Evolutionary conservation across 352 stramenopile species (phyloP).

Genomic region (Pythium folliculosum): DNA sequence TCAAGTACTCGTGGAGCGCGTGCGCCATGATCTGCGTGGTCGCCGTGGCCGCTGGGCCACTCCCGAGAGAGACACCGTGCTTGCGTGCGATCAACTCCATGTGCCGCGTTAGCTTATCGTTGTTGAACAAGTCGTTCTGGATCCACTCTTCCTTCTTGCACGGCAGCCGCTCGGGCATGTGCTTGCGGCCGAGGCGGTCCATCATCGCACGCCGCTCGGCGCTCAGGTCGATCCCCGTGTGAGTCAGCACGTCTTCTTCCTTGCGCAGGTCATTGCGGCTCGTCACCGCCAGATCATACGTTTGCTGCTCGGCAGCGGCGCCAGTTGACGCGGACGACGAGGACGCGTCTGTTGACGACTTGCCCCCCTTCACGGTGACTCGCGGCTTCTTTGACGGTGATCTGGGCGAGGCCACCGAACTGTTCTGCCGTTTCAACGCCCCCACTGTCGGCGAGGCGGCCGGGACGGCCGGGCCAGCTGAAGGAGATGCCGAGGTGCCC

Average conservation of each 20-base stretch:
- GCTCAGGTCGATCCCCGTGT: conserved; percentile 79
- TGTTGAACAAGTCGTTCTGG: conserved; percentile 84
- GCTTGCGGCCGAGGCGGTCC: conserved; percentile 44
- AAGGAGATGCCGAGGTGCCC: conserved; percentile 1
- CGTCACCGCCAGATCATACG: conserved; percentile 58
- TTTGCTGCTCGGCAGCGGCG: conserved; percentile 14
- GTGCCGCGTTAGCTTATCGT: conserved; percentile 50
- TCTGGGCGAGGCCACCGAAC: conserved; percentile 58
- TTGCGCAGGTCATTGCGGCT: conserved; percentile 73
- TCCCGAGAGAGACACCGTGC: conserved; percentile 55
- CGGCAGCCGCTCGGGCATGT: conserved; percentile 49
- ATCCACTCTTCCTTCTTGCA: conserved; percentile 81
- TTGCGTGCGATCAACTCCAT: conserved; percentile 57
- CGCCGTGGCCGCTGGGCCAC: conserved; percentile 16
- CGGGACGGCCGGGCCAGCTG: conserved; percentile 7
- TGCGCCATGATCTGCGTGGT: conserved; percentile 83
- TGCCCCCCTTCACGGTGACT: conserved; percentile 32
- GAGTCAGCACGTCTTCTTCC: conserved; percentile 84
- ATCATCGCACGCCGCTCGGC: conserved; percentile 81
- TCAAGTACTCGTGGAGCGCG: conserved; percentile 83
- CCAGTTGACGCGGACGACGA: conserved; percentile 29
- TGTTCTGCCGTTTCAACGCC: conserved; percentile 58
- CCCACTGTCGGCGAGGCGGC: conserved; percentile 42
- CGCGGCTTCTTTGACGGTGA: conserved; percentile 79
- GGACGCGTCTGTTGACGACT: conserved; percentile 21